Evolutionary conservation across 257 asterid species (phyloP), one percentile per base, ranked within the genome.

Genomic region (Solanum lycopersicoides): DNA sequence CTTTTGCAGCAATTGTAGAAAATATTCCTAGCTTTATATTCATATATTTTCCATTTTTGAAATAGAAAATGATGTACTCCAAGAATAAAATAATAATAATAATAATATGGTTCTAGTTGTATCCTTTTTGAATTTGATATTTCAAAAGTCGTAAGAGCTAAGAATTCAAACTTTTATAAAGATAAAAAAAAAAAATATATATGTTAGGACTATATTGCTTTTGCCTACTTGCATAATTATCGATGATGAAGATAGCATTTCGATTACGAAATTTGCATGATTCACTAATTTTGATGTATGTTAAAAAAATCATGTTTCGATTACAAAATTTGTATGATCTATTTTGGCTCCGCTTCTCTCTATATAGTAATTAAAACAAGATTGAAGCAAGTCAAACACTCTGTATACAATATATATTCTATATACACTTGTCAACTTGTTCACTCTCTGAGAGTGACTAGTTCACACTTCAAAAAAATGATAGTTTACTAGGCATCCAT

Each of bases 241-340:
- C 20, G 1, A 9, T 0, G 9, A 0, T 66, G 73, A 2, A 71
- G 6, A n/a, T 15, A 71, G 4, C 44, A 34, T 8, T 71, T 9
- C 0, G 28, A 35, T 72, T 34, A 72, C 3, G 0, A 9, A 4
- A 34, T 72, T 0, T 5, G 0, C 2, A 3, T 5, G 0, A 16
- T 69, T 0, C 12, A 28, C 1, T 69, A 14, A 7, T 30, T 0
- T 71, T 32, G 3, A 16, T 53, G 4, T 2, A 16, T 16, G 2
- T 53, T 53, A 5, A 53, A 53, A 53, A 53, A 53, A 2, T 0
- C 9, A 53, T 0, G 1, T 8, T 32, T 9, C 0, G 3, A 34
- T 71, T 34, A 34, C 1, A 2, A 9, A 4, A 34, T 71, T 0
- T 10, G 2, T 0, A 0, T 3, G 4, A 71, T 32, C 0, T 1